phyloP scores from a whole-genome alignment of 352 stramenopile species.

The Phytophthora boehmeriae region DNA sequence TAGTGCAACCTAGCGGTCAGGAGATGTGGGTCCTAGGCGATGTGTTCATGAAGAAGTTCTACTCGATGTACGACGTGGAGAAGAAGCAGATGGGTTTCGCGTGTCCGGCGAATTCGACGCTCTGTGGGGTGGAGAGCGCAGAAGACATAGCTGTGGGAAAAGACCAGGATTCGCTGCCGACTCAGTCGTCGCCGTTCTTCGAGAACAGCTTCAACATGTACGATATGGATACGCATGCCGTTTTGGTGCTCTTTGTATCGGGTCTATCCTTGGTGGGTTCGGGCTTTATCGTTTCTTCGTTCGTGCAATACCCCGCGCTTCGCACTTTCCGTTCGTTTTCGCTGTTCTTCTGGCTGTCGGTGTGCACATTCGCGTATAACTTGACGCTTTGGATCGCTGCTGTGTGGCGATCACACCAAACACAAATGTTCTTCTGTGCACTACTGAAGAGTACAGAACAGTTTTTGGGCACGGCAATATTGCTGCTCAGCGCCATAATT shows the following conservation, averaged over 20 bases:
- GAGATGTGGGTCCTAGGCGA: constrained; percentile 97
- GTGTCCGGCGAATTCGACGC: constrained; percentile 47
- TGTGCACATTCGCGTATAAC: constrained; percentile 68
- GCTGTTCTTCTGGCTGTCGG: constrained; percentile 70
- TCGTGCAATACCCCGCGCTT: constrained; percentile 68
- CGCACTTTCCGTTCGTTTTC: constrained; percentile 53
- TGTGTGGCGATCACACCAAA: constrained; percentile 41
- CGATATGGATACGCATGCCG: constrained; percentile 75
- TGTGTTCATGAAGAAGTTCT: constrained; percentile 96
- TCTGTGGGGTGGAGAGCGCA: constrained; percentile 52
- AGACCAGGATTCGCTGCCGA: constrained; percentile 23
- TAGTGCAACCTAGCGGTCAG: constrained; percentile 78
- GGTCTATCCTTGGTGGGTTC: constrained; percentile 72
- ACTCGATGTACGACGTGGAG: constrained; percentile 92
- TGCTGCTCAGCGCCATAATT: constrained; percentile 62
- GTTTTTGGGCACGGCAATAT: constrained; percentile 66
- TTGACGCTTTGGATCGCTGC: constrained; percentile 64
- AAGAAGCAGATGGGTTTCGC: constrained; percentile 89
- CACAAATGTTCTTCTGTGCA: constrained; percentile 52
- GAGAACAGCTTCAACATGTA: constrained; percentile 76
- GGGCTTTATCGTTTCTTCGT: constrained; percentile 68
- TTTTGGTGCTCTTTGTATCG: constrained; percentile 76
- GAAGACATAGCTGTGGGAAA: constrained; percentile 10
- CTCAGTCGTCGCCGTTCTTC: constrained; percentile 44
- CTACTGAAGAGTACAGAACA: constrained; percentile 65